These are phyloP conservation scores for Schizonepeta tenuifolia DNA, from an alignment of 257 asterid species.

Conservation along the genomic window DNA sequence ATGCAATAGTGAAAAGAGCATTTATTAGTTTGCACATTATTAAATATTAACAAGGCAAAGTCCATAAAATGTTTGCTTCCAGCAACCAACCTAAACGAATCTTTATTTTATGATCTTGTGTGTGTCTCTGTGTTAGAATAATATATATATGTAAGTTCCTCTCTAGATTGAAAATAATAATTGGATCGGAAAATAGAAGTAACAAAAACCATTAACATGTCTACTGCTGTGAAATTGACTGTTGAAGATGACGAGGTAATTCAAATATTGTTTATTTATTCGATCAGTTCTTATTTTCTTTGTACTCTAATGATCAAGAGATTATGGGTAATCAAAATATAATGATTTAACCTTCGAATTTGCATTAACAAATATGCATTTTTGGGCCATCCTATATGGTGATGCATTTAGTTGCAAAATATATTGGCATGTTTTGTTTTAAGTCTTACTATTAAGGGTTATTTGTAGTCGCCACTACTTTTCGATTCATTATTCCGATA, in stretches of 20 bases:
- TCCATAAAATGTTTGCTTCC: slow-evolving; percentile 6
- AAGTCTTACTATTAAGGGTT: too few relatives aligned
- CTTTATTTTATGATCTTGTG: not conserved
- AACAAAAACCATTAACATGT: not conserved
- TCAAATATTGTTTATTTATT: not conserved
- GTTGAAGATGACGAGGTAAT: slow-evolving; percentile 18
- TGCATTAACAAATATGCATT: too few relatives aligned
- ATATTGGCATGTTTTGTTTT: too few relatives aligned
- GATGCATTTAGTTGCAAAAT: too few relatives aligned
- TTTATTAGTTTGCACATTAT: not conserved
- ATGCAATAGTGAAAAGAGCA: not conserved
- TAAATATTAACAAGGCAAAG: not conserved
- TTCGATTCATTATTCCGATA: too few relatives aligned
- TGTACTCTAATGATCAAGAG: too few relatives aligned
- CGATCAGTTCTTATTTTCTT: not conserved
- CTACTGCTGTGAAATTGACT: slow-evolving; percentile 8
- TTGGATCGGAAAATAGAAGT: not conserved
- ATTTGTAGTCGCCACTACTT: too few relatives aligned
- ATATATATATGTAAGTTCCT: not conserved
- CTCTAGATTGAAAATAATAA: not conserved
- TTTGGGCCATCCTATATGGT: too few relatives aligned
- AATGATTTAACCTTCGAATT: too few relatives aligned
- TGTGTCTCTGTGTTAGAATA: not conserved
- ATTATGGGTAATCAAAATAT: too few relatives aligned
- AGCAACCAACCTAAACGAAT: not conserved